Percentiles rank a stretch among this genome's conserved stretches.
Conservation (phyloP, 129 eudicot species). For the Artemisia tridentata region DNA sequence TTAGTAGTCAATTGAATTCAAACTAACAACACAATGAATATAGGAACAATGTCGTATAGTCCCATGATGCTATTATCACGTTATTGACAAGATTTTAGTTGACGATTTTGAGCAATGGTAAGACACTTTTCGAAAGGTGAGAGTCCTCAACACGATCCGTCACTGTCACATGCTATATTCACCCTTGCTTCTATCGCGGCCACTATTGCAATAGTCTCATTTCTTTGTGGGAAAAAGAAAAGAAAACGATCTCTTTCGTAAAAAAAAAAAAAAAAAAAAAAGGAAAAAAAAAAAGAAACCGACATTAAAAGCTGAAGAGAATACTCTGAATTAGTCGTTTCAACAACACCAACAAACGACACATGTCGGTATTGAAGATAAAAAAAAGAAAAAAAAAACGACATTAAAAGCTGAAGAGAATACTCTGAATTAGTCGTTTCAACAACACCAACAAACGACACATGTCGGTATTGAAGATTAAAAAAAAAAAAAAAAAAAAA, state of each 20-base stretch:
- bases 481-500: no score
- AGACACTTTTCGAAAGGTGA: conserved; percentile 43
- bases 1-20: no score
- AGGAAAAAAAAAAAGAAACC: no score
- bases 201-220: conserved; percentile 46
- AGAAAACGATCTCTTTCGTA: conserved; percentile 29
- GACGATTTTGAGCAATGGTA: conserved; percentile 51
- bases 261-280: no score
- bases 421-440: not conserved
- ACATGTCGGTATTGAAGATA: not conserved
- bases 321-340: not conserved
- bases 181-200: conserved; percentile 44
- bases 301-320: not conserved
- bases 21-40: no score
- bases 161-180: conserved; percentile 32
- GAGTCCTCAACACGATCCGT: conserved; percentile 30
- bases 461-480: not conserved
- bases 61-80: no score
- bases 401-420: not conserved
- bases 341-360: conserved; percentile 3
- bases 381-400: no score
- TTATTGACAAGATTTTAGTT: conserved; percentile 3
- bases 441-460: not conserved
- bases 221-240: conserved; percentile 49
- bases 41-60: no score